Conservation (phyloP, 306 rosid species). For the Inga laurina region DNA sequence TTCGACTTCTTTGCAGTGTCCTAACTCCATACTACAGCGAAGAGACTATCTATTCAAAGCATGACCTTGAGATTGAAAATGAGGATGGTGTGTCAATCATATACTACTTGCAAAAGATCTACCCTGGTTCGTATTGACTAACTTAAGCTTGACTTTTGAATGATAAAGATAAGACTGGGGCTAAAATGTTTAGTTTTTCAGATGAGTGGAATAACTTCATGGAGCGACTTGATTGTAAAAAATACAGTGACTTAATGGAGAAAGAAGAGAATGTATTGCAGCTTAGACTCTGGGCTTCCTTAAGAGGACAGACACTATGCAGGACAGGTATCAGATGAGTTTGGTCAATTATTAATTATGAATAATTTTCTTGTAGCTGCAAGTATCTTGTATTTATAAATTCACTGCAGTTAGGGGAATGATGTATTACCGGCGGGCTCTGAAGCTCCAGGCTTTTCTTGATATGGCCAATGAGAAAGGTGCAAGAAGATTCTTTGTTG, state of each 20-base stretch:
- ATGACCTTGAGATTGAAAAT: constrained; percentile 89
- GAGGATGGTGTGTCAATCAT: constrained; percentile 95
- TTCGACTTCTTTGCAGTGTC: constrained; percentile 62
- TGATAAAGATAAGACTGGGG: constrained; percentile 1
- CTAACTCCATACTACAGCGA: constrained; percentile 97
- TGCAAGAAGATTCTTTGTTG: background rate
- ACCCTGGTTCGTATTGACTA: constrained; percentile 72
- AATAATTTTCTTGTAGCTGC: background rate
- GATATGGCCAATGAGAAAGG: constrained; percentile 91
- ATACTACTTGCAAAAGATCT: constrained; percentile 93
- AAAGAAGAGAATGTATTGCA: constrained; percentile 86
- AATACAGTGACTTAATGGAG: constrained; percentile 79
- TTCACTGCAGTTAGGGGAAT: constrained; percentile 84
- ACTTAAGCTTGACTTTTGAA: constrained; percentile 29
- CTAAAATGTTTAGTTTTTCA: constrained; percentile 41
- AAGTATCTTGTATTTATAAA: background rate
- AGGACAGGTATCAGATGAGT: constrained; percentile 71
- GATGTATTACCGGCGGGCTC: constrained; percentile 94
- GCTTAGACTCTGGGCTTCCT: constrained; percentile 96
- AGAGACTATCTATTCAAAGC: constrained; percentile 93
- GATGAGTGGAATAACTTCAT: constrained; percentile 99
- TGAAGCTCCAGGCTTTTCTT: constrained; percentile 98
- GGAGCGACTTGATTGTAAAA: constrained; percentile 92
- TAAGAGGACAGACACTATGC: constrained; percentile 95
- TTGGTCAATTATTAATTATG: constrained; percentile 25